Evolutionary conservation across 306 rosid species (phyloP).

Genomic region (Hippophae tibetana): DNA sequence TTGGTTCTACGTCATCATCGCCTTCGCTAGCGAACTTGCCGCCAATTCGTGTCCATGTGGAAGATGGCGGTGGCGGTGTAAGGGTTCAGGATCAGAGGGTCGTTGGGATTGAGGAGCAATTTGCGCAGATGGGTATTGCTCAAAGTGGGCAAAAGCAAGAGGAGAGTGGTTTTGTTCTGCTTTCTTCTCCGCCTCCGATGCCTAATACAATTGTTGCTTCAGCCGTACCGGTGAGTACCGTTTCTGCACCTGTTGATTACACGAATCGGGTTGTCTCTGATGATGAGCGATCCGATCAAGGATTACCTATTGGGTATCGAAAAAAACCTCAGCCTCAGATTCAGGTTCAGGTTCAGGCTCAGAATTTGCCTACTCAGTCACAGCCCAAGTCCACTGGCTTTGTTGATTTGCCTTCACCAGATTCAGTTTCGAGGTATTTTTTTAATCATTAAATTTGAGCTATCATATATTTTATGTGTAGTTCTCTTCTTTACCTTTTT

Average conservation of each 20-base stretch:
- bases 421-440: constrained; percentile 83
- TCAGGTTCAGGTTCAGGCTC: constrained; percentile 26
- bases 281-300: constrained; percentile 92
- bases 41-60: constrained; percentile 81
- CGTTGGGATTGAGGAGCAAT: constrained; percentile 76
- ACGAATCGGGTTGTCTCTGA: constrained; percentile 55
- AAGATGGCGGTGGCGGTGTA: constrained; percentile 40
- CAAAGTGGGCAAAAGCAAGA: constrained; percentile 49
- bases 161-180: constrained; percentile 35
- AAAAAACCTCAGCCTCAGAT: constrained; percentile 45
- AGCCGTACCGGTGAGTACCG: constrained; percentile 29
- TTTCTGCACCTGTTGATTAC: constrained; percentile 37
- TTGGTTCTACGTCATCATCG: constrained; percentile 85
- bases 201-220: constrained; percentile 31
- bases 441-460: constrained; percentile 2
- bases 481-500: neutral
- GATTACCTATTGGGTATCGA: constrained; percentile 42
- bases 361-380: constrained; percentile 33
- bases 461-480: neutral
- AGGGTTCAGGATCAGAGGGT: constrained; percentile 69
- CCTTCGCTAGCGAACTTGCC: constrained; percentile 83
- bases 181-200: constrained; percentile 63
- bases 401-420: constrained; percentile 77
- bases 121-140: constrained; percentile 61
- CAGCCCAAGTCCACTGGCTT: constrained; percentile 55